Conservation (phyloP, 129 eudicot species). For the Flaveria trinervia region DNA sequence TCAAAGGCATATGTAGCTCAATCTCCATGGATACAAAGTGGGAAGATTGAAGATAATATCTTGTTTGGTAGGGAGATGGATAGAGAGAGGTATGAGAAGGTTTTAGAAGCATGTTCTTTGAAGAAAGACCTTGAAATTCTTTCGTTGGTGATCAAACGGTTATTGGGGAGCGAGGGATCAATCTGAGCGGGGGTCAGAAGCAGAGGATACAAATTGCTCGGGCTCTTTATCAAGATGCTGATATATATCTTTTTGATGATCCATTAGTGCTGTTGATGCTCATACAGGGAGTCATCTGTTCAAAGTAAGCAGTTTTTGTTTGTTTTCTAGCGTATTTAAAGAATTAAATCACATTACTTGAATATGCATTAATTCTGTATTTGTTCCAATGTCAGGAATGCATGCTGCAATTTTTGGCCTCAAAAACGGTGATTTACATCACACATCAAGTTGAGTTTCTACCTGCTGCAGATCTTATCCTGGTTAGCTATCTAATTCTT, state of each 20-base stretch:
- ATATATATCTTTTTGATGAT: constrained; percentile 48
- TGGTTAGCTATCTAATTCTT: constrained; percentile 35
- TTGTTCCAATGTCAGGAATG: constrained; percentile 28
- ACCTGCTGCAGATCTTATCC: constrained; percentile 43
- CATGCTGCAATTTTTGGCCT: constrained; percentile 29
- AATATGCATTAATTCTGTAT: background rate
- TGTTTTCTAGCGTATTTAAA: background rate
- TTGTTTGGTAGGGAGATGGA: constrained; percentile 52
- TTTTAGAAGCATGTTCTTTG: constrained; percentile 41
- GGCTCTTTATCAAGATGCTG: constrained; percentile 52
- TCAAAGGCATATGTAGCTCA: constrained; percentile 57
- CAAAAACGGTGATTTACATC: constrained; percentile 40
- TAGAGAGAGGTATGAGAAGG: constrained; percentile 40
- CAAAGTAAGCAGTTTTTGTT: constrained; percentile 33
- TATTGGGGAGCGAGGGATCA: constrained; percentile 48
- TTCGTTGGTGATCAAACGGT: constrained; percentile 43
- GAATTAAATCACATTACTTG: background rate
- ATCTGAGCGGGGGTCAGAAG: constrained; percentile 51
- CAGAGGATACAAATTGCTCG: constrained; percentile 57
- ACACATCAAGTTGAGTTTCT: constrained; percentile 48
- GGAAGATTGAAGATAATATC: constrained; percentile 50
- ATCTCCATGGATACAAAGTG: constrained; percentile 57
- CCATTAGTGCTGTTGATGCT: constrained; percentile 63
- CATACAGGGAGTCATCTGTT: constrained; percentile 53
- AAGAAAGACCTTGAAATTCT: constrained; percentile 48